Conservation (phyloP, 2,329 filamentous ascomycete genomes). For the Didymella exigua region DNA sequence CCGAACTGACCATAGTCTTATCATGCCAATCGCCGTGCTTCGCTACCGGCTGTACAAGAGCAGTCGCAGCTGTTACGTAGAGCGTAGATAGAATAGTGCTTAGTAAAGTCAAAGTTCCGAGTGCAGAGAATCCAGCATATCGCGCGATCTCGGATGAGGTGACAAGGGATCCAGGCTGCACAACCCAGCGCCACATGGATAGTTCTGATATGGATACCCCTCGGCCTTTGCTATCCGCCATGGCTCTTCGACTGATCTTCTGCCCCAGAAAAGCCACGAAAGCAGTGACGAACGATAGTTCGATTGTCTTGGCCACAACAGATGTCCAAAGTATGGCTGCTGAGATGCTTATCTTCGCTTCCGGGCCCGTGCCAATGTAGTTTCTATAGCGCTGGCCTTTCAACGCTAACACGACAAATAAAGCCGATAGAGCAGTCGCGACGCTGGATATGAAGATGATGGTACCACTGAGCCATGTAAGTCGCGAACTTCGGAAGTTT, state of each 20-base stretch:
- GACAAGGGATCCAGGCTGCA: slow-evolving; percentile 70
- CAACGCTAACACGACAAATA: slow-evolving; percentile 70
- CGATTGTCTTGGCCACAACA: slow-evolving; percentile 75
- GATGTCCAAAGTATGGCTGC: slow-evolving; percentile 72
- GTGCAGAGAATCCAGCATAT: slow-evolving; percentile 66
- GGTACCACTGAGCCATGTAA: slow-evolving; percentile 55
- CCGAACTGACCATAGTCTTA: slow-evolving; percentile 59
- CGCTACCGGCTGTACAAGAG: slow-evolving; percentile 75
- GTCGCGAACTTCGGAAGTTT: slow-evolving; percentile 47
- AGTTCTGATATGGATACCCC: slow-evolving; percentile 80
- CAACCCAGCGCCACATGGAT: slow-evolving; percentile 74
- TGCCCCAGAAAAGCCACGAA: slow-evolving; percentile 78
- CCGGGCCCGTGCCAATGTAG: slow-evolving; percentile 57
- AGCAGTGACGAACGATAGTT: slow-evolving; percentile 77
- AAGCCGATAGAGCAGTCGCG: slow-evolving; percentile 65
- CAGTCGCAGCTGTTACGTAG: slow-evolving; percentile 77
- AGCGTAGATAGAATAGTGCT: slow-evolving; percentile 71
- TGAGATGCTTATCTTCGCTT: slow-evolving; percentile 59
- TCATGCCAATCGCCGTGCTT: slow-evolving; percentile 61
- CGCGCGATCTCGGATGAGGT: slow-evolving; percentile 70
- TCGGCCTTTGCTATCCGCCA: slow-evolving; percentile 60
- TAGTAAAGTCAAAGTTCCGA: slow-evolving; percentile 68
- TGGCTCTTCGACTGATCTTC: slow-evolving; percentile 69
- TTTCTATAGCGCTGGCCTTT: slow-evolving; percentile 67
- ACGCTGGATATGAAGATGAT: slow-evolving; percentile 60